Base-by-base conservation (phyloP, 2,329 filamentous ascomycete genomes). In the Coniochaeta prunicola region DNA sequence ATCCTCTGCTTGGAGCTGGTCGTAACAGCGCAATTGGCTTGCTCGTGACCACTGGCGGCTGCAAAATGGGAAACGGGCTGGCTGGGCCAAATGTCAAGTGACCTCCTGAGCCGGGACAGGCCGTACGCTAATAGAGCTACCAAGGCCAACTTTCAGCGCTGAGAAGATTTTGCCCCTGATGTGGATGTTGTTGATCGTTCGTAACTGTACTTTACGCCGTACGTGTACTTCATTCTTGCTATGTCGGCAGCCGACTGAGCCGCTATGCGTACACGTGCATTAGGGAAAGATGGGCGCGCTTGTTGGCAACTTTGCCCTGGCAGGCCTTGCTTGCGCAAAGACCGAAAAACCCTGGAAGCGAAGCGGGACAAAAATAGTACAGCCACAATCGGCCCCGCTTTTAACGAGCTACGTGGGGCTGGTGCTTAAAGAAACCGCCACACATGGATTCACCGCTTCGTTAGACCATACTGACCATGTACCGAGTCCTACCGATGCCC, bases 1-100 rank as follows among this genome's bases (percentile, higher is more conserved):
- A 21, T 50, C 24, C 13, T 21, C 13, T 50, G 5, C 6, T n/a
- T 50, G 45, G 26, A 50, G 45, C 45, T 50, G 45, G 45, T 50
- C 45, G 45, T 26, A 50, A 26, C 19, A 21, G 45, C 45, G 45
- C 53, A 54, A 54, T 54, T 54, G 53, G 53, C 53, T 36, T 54
- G 53, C 53, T 34, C 26, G 28, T 54, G 53, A 54, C 53, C 53
- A 54, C 33, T 33, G 53, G 17, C 33, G 30, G 30, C 53, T 15
- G 34, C 12, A 4, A 9, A 21, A 45, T 28, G 6, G n/a, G 50
- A 19, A n/a, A 28, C 50, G 30, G 30, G 19, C 50, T 53, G 13
- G 24, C 48, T 53, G 24, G 24, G 10, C 19, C 24, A 28, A 12
- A 33, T 34, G 53, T 54, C 53, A 54, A 54, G 53, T 54, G 53